Percentiles rank a stretch among this genome's conserved stretches.
Conservation (phyloP, 805 yeast species). For the Ogataea kodamae region DNA sequence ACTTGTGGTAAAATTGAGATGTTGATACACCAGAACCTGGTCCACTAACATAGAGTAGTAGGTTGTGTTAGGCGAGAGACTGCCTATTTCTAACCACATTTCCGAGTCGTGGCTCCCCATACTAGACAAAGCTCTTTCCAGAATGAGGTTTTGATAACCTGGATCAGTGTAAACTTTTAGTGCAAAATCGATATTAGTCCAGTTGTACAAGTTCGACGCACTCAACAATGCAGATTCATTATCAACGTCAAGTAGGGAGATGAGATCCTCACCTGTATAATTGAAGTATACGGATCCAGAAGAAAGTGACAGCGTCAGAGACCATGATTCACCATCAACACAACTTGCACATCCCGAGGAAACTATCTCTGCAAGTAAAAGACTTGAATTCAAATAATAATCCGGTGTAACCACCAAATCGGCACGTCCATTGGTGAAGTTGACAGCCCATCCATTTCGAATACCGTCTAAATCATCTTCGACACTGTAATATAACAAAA, state of each 20-base stretch:
- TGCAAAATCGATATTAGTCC: constrained; percentile 5
- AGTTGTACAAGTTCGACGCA: constrained; percentile 5
- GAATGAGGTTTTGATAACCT: constrained; percentile 43
- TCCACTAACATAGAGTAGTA: constrained; percentile 66
- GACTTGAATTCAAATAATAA: not conserved
- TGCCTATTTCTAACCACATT: constrained; percentile 57
- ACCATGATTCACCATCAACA: constrained; percentile 39
- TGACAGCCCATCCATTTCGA: not conserved
- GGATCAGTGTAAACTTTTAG: constrained; percentile 17
- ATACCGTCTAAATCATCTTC: constrained; percentile 8
- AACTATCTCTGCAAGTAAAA: constrained; percentile 14
- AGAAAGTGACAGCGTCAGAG: constrained; percentile 62
- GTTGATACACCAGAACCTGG: constrained; percentile 65
- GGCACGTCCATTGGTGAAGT: constrained; percentile 4
- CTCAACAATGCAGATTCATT: constrained; percentile 56
- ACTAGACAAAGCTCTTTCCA: constrained; percentile 41
- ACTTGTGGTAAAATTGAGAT: constrained; percentile 56
- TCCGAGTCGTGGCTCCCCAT: constrained; percentile 9
- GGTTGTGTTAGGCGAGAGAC: constrained; percentile 54
- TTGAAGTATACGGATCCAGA: constrained; percentile 59
- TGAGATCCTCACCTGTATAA: constrained; percentile 60
- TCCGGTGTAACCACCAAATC: not conserved
- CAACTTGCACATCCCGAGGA: constrained; percentile 26
- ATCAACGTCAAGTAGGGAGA: constrained; percentile 64
- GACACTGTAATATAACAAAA: constrained; percentile 8